Percentiles rank a stretch among this genome's conserved stretches.
Conservation (phyloP, 176 grass and related monocot genomes). For the Thinopyrum elongatum region DNA sequence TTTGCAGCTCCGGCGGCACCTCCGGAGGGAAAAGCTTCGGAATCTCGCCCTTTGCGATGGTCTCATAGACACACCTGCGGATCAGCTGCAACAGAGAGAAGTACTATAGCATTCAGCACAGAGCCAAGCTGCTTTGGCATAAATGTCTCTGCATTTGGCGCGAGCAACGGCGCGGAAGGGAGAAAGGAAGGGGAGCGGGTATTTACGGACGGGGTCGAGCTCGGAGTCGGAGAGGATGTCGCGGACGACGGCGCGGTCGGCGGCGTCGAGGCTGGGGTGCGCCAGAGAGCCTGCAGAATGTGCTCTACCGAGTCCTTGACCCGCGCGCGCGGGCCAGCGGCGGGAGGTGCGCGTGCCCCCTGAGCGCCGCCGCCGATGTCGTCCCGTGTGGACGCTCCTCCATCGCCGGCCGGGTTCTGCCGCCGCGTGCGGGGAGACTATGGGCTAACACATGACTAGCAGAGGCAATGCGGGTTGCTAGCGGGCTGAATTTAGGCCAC, state of each 20-base stretch:
- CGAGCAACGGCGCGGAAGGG: neutral
- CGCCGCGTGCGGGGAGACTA: too few species aligned
- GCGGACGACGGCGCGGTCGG: constrained; percentile 71
- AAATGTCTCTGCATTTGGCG: neutral
- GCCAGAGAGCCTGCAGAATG: constrained; percentile 85
- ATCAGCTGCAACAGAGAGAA: constrained; percentile 53
- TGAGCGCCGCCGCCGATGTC: constrained; percentile 23
- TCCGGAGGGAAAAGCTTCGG: constrained; percentile 68
- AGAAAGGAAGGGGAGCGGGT: neutral
- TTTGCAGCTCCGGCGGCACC: constrained; percentile 66
- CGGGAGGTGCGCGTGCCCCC: constrained; percentile 63
- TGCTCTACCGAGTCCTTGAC: constrained; percentile 80
- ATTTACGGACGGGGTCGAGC: constrained; percentile 52
- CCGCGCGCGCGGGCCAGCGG: constrained; percentile 58
- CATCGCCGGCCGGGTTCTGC: too few species aligned
- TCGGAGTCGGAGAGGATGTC: constrained; percentile 80
- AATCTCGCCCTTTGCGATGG: constrained; percentile 54
- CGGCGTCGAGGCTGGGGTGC: constrained; percentile 83
- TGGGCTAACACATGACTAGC: too few species aligned
- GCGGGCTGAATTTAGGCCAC: neutral
- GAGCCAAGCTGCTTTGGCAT: neutral
- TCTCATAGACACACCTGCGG: constrained; percentile 53
- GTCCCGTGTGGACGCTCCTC: neutral
- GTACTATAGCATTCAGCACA: neutral
- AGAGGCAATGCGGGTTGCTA: too few species aligned